phyloP scores from a whole-genome alignment of 1,284 basidiomycete species.

The Marasmius sp. region DNA sequence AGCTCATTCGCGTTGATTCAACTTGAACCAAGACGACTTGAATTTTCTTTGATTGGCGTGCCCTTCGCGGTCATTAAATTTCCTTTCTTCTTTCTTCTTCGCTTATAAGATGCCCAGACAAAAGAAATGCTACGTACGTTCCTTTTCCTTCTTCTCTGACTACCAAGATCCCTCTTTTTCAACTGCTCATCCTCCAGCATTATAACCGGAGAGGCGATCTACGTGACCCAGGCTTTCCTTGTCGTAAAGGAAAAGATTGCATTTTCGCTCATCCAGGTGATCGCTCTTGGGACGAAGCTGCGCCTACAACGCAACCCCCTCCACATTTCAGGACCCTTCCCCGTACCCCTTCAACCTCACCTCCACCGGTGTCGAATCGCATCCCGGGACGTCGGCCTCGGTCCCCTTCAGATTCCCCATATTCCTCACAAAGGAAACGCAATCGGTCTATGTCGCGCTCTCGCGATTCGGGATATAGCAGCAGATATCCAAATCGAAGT shows the following conservation, averaged over 20 bases:
- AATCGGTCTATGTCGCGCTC: background rate
- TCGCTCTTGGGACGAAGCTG: background rate
- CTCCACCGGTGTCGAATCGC: background rate
- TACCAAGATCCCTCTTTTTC: background rate
- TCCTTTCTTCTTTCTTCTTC: too few relatives aligned
- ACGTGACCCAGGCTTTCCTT: background rate
- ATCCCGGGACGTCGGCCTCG: background rate
- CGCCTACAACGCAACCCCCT: too few relatives aligned
- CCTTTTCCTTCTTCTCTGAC: background rate
- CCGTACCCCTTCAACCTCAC: background rate
- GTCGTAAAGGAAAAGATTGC: background rate
- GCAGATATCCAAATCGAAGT: background rate
- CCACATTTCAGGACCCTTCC: background rate
- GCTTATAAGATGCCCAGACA: background rate
- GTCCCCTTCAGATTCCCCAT: background rate
- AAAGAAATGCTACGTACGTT: background rate
- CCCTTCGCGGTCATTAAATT: too few relatives aligned
- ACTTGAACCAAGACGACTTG: background rate
- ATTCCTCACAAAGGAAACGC: too few relatives aligned
- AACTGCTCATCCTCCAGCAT: slow-evolving; percentile 1
- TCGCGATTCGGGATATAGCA: background rate
- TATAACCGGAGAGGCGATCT: background rate
- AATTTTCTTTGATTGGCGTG: background rate
- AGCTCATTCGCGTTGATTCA: background rate
- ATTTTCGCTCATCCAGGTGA: slow-evolving; percentile 7